Percentiles rank a stretch among this genome's conserved stretches.
Conservation (phyloP, 305 asterid genomes). For the Salvia sclarea region DNA sequence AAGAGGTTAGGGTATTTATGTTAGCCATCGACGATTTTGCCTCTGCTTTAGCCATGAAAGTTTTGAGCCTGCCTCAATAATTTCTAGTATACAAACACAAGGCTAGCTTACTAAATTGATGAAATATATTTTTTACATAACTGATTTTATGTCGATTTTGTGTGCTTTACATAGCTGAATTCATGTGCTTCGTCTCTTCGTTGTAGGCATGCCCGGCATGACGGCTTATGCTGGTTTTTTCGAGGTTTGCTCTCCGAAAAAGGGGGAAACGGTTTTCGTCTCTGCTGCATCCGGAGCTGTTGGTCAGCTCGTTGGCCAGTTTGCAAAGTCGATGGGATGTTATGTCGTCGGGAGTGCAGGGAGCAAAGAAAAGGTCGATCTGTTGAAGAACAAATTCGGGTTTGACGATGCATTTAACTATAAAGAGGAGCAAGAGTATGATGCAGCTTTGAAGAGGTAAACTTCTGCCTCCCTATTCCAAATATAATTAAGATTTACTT, state of each 20-base stretch:
- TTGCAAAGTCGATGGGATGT: slow-evolving; percentile 63
- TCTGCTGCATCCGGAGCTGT: slow-evolving; percentile 84
- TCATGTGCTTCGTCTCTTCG: neutral
- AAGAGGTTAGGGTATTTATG: neutral
- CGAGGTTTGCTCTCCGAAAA: slow-evolving; percentile 66
- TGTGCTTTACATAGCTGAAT: neutral
- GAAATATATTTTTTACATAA: too few relatives aligned
- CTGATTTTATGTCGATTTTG: neutral
- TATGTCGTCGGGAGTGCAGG: slow-evolving; percentile 86
- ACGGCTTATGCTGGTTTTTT: slow-evolving; percentile 67
- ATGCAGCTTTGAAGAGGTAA: slow-evolving; percentile 54
- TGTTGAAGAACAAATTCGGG: slow-evolving; percentile 58
- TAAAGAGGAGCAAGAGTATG: slow-evolving; percentile 56
- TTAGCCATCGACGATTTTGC: neutral
- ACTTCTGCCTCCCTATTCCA: slow-evolving; percentile 10
- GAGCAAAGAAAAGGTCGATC: slow-evolving; percentile 63
- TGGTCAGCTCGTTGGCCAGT: slow-evolving; percentile 68
- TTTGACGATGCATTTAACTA: slow-evolving; percentile 67
- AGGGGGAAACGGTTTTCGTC: slow-evolving; percentile 59
- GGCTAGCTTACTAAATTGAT: too few relatives aligned
- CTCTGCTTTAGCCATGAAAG: neutral
- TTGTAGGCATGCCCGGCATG: slow-evolving; percentile 67
- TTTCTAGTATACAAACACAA: too few relatives aligned
- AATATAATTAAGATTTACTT: too few relatives aligned
- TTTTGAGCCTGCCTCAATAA: too few relatives aligned